A percentile compares a stretch with the other conserved stretches of the same genome.
These are phyloP conservation scores for Backusella parvicylindrica DNA, from an alignment of 192 early-diverging fungal species.

Conservation along the genomic window DNA sequence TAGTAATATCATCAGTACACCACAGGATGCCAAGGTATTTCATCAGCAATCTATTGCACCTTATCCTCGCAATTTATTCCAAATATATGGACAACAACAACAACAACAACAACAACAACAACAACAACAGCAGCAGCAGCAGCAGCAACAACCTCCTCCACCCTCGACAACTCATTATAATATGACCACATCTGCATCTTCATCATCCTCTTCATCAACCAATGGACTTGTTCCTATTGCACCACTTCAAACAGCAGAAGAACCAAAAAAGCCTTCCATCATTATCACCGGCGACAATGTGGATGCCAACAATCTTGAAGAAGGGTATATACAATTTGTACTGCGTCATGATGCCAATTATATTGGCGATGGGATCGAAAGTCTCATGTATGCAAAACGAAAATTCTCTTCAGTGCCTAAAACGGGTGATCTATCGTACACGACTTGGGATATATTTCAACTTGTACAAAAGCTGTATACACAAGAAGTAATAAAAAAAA, in stretches of 20 bases:
- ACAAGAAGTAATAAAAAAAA: conserved; percentile 23
- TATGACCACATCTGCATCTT: background rate
- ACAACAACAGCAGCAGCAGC: background rate
- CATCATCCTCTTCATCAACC: background rate
- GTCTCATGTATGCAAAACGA: conserved; percentile 27
- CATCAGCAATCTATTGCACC: background rate
- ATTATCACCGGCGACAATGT: conserved; percentile 29
- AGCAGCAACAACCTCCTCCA: background rate
- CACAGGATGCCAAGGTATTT: background rate
- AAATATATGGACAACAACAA: background rate
- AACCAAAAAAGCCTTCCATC: background rate
- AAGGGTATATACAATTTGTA: conserved; percentile 38
- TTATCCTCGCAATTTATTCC: background rate
- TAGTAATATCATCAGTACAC: background rate
- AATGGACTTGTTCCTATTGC: background rate
- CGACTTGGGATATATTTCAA: conserved; percentile 33
- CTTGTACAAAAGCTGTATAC: conserved; percentile 30
- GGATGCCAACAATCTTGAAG: conserved; percentile 18
- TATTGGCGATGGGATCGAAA: conserved; percentile 27
- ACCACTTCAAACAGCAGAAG: background rate
- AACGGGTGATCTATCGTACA: conserved; percentile 33
- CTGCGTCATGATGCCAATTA: conserved; percentile 31
- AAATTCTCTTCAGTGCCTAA: conserved; percentile 35
- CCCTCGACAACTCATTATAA: background rate
- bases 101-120: background rate